phyloP scores from a whole-genome alignment of 176 grass and related monocot genomes.

The Rhipidocladum racemiflorum region DNA sequence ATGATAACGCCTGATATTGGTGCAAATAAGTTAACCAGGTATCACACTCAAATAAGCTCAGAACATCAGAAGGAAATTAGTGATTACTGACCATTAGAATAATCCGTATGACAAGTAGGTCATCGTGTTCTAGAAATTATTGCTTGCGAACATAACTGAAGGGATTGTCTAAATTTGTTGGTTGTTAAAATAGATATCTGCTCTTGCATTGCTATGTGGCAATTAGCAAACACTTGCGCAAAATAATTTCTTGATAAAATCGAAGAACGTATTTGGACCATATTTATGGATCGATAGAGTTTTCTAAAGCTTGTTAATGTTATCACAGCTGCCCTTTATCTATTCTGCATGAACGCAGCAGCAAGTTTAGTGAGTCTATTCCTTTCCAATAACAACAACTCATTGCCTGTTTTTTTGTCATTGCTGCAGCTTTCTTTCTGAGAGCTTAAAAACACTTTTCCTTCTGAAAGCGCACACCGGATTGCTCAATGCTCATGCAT shows the following conservation, averaged over 20 bases:
- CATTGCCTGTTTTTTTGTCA: not conserved
- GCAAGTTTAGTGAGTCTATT: not conserved
- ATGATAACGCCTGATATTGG: no score
- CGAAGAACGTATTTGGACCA: not conserved
- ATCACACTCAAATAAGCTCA: not conserved
- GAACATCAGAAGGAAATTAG: not conserved
- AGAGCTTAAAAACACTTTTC: conserved; percentile 25
- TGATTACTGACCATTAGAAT: not conserved
- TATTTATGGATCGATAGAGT: not conserved
- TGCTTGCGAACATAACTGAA: no score
- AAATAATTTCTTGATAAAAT: not conserved
- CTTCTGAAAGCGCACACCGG: not conserved
- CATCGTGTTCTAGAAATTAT: not conserved
- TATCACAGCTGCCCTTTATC: not conserved
- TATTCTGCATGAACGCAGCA: not conserved
- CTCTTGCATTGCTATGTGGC: not conserved
- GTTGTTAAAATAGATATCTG: not conserved
- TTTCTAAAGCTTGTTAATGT: not conserved
- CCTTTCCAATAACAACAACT: not conserved
- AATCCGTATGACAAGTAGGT: not conserved
- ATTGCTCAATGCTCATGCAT: not conserved
- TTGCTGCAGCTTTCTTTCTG: not conserved
- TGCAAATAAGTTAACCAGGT: no score
- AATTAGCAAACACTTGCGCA: not conserved
- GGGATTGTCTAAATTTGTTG: not conserved